phyloP scores from a whole-genome alignment of 2,329 filamentous ascomycete genomes.

The Myriosclerotinia scirpicola region DNA sequence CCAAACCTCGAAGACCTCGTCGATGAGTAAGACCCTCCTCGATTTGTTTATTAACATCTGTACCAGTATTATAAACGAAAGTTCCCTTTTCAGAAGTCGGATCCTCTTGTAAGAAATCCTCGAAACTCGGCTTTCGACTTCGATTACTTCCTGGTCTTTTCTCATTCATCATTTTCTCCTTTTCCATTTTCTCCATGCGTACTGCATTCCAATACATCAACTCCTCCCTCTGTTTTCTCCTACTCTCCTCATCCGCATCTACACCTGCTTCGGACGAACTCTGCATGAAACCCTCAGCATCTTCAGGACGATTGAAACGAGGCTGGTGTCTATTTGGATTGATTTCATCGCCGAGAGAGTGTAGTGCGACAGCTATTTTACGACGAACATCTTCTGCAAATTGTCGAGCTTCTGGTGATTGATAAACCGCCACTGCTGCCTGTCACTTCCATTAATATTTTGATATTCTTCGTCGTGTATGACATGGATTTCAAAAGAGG shows the following conservation, averaged over 20 bases:
- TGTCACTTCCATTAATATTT: conserved; percentile 26
- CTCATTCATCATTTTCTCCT: conserved; percentile 36
- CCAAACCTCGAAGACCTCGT: conserved; percentile 50
- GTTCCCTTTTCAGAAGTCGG: conserved; percentile 53
- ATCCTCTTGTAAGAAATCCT: conserved; percentile 58
- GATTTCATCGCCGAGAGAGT: conserved; percentile 59
- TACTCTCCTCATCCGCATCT: conserved; percentile 62
- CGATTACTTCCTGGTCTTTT: conserved; percentile 35
- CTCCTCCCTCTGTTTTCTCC: conserved; percentile 62
- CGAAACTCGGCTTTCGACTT: conserved; percentile 46
- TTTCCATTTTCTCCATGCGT: conserved; percentile 50
- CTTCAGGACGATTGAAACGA: conserved; percentile 64
- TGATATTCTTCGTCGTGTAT: neutral
- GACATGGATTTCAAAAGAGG: conserved; percentile 6
- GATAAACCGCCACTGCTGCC: conserved; percentile 52
- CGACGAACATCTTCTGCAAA: conserved; percentile 61
- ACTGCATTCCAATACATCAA: conserved; percentile 65
- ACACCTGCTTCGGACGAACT: conserved; percentile 52
- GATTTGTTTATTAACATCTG: conserved; percentile 45
- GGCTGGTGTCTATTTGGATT: conserved; percentile 46
- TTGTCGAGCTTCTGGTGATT: conserved; percentile 62
- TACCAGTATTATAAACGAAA: conserved; percentile 58
- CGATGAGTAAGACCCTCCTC: conserved; percentile 46
- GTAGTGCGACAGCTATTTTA: conserved; percentile 59
- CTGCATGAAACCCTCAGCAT: conserved; percentile 62